phyloP scores from a whole-genome alignment of 2,329 filamentous ascomycete genomes.

The Fusarium veterinarium region DNA sequence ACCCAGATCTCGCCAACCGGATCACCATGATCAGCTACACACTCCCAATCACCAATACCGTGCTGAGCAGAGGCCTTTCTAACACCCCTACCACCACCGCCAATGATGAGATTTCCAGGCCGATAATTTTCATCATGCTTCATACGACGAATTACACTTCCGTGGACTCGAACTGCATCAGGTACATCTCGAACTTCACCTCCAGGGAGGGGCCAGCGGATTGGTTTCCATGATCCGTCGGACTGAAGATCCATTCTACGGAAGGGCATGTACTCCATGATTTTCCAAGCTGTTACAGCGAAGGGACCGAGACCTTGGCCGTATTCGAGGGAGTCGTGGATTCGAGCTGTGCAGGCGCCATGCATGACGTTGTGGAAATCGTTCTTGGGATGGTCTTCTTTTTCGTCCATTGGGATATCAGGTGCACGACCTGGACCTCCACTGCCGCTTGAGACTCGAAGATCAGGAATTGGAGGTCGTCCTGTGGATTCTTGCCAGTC shows the following conservation, averaged over 20 bases:
- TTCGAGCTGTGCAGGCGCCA: conserved; percentile 62
- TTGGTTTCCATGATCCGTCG: conserved; percentile 82
- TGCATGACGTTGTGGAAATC: conserved; percentile 70
- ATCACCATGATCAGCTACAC: conserved; percentile 73
- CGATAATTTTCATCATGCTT: conserved; percentile 71
- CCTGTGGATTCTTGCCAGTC: conserved; percentile 9
- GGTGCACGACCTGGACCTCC: conserved; percentile 37
- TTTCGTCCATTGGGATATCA: conserved; percentile 37
- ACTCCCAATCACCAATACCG: conserved; percentile 79
- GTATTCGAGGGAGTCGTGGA: conserved; percentile 79
- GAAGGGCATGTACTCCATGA: conserved; percentile 87
- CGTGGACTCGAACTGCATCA: conserved; percentile 74
- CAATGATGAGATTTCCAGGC: conserved; percentile 83
- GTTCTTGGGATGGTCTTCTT: conserved; percentile 35
- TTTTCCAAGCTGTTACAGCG: conserved; percentile 75
- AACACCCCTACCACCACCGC: conserved; percentile 79
- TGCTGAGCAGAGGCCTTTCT: conserved; percentile 68
- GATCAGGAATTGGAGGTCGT: conserved; percentile 46
- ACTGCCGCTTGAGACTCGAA: conserved; percentile 42
- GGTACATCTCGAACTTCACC: conserved; percentile 85
- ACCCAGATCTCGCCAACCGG: conserved; percentile 76
- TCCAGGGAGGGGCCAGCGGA: conserved; percentile 81
- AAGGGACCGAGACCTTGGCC: conserved; percentile 65
- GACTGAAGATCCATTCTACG: conserved; percentile 80
- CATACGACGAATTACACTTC: conserved; percentile 80